phyloP scores from a whole-genome alignment of 805 yeast genomes.

The Yamadazyma scolyti region DNA sequence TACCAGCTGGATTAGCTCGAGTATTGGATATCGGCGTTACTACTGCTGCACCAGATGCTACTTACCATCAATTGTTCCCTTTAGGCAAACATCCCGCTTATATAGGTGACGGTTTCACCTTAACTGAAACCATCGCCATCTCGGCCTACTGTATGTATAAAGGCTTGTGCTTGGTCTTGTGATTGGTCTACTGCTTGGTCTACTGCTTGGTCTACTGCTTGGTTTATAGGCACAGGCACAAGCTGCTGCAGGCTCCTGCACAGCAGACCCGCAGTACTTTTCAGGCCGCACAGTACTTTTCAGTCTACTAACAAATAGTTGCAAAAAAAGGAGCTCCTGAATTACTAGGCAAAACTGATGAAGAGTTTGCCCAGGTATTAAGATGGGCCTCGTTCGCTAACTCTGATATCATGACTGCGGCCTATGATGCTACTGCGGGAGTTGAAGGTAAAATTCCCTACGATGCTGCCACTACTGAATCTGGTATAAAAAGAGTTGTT shows the following conservation, averaged over 20 bases:
- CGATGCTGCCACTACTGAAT: constrained; percentile 70
- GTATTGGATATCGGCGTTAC: constrained; percentile 55
- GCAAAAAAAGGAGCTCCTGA: constrained; percentile 41
- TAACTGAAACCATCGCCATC: constrained; percentile 68
- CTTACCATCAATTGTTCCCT: constrained; percentile 54
- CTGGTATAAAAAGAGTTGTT: constrained; percentile 25
- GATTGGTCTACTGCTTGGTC: too few species aligned
- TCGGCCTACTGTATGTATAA: constrained; percentile 52
- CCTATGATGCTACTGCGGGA: constrained; percentile 54
- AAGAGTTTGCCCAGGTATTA: constrained; percentile 62
- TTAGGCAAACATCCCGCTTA: constrained; percentile 65
- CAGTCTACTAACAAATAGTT: too few species aligned
- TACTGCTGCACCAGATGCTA: constrained; percentile 38
- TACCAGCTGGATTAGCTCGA: constrained; percentile 51
- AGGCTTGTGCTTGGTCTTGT: too few species aligned
- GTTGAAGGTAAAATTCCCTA: constrained; percentile 64
- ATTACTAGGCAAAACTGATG: constrained; percentile 62
- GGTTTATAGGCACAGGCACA: too few species aligned
- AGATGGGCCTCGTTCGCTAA: constrained; percentile 78
- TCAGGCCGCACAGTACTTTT: too few species aligned
- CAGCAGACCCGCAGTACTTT: too few species aligned
- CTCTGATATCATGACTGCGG: constrained; percentile 53
- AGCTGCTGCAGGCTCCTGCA: too few species aligned
- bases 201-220: too few species aligned
- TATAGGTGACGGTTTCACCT: constrained; percentile 67